phyloP scores from a whole-genome alignment of 2,329 filamentous ascomycete species.

The Paradendryphiella salina region DNA sequence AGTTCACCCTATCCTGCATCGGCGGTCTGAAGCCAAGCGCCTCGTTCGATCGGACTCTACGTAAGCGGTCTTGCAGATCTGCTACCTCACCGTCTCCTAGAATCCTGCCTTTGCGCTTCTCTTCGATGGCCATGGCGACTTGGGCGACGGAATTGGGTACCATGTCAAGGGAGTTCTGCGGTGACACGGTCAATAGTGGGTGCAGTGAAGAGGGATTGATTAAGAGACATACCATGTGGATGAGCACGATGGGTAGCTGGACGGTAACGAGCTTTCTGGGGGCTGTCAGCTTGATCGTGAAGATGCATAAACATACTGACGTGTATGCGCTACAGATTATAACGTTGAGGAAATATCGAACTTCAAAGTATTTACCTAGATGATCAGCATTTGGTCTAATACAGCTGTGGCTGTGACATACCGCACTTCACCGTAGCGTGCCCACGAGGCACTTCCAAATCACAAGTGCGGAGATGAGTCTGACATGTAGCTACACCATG shows the following conservation, averaged over 20 bases:
- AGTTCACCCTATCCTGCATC: slow-evolving; percentile 26
- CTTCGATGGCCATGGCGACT: slow-evolving; percentile 59
- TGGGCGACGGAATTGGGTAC: slow-evolving; percentile 60
- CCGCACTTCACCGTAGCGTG: slow-evolving; percentile 57
- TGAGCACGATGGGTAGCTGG: slow-evolving; percentile 59
- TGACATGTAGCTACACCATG: slow-evolving; percentile 52
- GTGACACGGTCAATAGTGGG: neutral
- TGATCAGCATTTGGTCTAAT: slow-evolving; percentile 6
- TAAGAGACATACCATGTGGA: slow-evolving; percentile 54
- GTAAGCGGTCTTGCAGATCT: slow-evolving; percentile 36
- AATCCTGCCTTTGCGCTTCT: slow-evolving; percentile 50
- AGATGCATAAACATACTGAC: slow-evolving; percentile 27
- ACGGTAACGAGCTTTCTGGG: slow-evolving; percentile 55
- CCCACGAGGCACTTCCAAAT: slow-evolving; percentile 55
- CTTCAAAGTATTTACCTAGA: slow-evolving; percentile 59
- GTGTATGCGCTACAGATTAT: slow-evolving; percentile 51
- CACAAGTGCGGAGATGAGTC: slow-evolving; percentile 54
- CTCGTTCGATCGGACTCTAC: slow-evolving; percentile 40
- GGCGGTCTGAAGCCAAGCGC: slow-evolving; percentile 29
- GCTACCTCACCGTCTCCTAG: slow-evolving; percentile 36
- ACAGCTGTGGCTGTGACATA: slow-evolving; percentile 18
- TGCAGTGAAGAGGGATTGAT: neutral
- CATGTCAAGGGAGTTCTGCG: slow-evolving; percentile 58
- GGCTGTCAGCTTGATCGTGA: slow-evolving; percentile 19
- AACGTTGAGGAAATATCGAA: slow-evolving; percentile 59